These are phyloP conservation scores for Suillus plorans DNA, from an alignment of 768 basidiomycete species.

Conservation along the genomic window DNA sequence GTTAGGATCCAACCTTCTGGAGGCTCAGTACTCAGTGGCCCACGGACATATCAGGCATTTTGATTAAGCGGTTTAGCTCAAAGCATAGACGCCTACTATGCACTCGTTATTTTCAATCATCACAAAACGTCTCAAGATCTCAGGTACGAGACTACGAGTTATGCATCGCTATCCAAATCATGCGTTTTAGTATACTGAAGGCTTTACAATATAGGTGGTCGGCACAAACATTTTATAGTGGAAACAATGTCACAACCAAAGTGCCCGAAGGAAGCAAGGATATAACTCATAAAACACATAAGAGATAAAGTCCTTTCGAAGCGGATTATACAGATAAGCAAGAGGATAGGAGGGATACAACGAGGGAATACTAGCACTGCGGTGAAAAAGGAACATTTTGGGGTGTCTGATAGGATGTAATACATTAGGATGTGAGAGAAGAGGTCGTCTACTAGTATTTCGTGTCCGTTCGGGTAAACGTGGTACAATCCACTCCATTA, in stretches of 20 bases:
- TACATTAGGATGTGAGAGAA: neutral
- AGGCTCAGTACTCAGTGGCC: neutral
- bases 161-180: neutral
- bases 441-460: neutral
- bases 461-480: neutral
- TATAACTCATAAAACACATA: conserved; percentile 1
- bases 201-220: neutral
- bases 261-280: neutral
- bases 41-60: neutral
- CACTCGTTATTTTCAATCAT: neutral
- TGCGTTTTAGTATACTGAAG: neutral
- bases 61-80: neutral
- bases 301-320: neutral
- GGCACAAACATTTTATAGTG: neutral
- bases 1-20: neutral
- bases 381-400: neutral
- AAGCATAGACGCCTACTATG: neutral
- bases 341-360: neutral
- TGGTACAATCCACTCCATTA: neutral
- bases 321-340: neutral
- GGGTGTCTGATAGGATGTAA: neutral
- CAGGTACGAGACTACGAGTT: neutral
- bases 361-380: neutral
- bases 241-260: neutral
- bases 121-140: neutral